These are phyloP conservation scores for Conticribra guillardii DNA, from an alignment of 108 stramenopile species.

Conservation along the genomic window DNA sequence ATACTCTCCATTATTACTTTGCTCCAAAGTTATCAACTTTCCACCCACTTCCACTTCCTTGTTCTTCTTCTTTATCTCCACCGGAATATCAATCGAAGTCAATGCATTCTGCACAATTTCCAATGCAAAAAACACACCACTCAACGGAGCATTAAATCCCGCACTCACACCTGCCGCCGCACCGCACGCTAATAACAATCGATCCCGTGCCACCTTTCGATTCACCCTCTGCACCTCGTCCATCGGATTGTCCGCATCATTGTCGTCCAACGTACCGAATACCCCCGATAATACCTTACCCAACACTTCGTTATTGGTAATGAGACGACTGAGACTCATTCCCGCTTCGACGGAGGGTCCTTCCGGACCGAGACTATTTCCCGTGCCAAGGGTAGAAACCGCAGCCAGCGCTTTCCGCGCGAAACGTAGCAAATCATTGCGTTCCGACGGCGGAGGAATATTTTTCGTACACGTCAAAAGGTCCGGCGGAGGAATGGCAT, in stretches of 20 bases:
- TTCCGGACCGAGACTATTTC: constrained; percentile 89
- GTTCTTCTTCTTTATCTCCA: constrained; percentile 6
- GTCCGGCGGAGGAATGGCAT: constrained; percentile 33
- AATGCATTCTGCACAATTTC: constrained; percentile 80
- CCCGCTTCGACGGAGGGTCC: constrained; percentile 90
- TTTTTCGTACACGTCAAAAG: constrained; percentile 27
- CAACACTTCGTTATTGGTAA: constrained; percentile 49
- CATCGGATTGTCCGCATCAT: constrained; percentile 30
- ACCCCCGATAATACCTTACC: constrained; percentile 24
- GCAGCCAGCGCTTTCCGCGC: constrained; percentile 79
- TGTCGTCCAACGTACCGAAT: constrained; percentile 48
- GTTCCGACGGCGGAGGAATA: constrained; percentile 39
- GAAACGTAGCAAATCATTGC: constrained; percentile 54
- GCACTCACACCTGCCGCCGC: constrained; percentile 93
- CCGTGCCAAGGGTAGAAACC: constrained; percentile 87
- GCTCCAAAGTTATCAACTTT: too few relatives aligned
- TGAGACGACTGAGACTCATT: constrained; percentile 64
- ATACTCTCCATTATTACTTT: too few relatives aligned
- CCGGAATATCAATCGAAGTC: constrained; percentile 40
- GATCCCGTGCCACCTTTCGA: constrained; percentile 54
- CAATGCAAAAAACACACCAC: constrained; percentile 93
- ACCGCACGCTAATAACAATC: constrained; percentile 81
- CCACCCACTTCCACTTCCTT: constrained; percentile 4
- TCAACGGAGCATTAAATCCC: constrained; percentile 94
- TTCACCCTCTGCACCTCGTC: constrained; percentile 35